A percentile compares a stretch with the other conserved stretches of the same genome.
phyloP scores from a whole-genome alignment of 129 eudicot genomes.

The Centella asiatica region DNA sequence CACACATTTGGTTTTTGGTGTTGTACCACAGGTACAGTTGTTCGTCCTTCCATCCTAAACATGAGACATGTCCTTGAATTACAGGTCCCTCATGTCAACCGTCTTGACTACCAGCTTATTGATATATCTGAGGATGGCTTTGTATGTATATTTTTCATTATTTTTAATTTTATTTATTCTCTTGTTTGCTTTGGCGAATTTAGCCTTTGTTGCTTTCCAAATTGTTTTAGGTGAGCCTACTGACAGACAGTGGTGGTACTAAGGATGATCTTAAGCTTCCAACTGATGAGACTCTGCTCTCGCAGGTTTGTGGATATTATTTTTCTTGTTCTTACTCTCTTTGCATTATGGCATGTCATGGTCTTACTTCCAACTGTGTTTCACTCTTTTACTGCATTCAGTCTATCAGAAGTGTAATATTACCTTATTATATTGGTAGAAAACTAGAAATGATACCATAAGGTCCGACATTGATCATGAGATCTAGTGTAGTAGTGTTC shows the following conservation, averaged over 20 bases:
- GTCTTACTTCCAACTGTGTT: too few species aligned
- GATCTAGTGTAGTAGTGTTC: too few species aligned
- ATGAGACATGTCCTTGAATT: not conserved
- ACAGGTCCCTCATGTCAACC: conserved; percentile 46
- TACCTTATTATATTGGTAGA: too few species aligned
- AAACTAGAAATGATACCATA: too few species aligned
- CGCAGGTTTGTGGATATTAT: conserved; percentile 21
- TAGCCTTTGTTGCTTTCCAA: not conserved
- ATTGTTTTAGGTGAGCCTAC: conserved; percentile 37
- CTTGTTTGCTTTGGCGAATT: not conserved
- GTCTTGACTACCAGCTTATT: conserved; percentile 43
- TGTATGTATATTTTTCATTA: conserved; percentile 19
- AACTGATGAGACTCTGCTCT: conserved; percentile 32
- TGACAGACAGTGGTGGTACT: conserved; percentile 36
- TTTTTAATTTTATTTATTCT: not conserved
- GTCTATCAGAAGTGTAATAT: too few species aligned
- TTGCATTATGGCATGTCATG: too few species aligned
- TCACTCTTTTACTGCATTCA: too few species aligned
- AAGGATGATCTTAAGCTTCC: conserved; percentile 47
- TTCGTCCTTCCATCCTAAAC: not conserved
- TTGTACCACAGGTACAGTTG: not conserved
- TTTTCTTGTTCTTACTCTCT: not conserved
- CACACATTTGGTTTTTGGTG: not conserved
- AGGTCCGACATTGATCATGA: too few species aligned
- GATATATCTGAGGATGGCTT: conserved; percentile 49